These are phyloP conservation scores for Tetracladium marchalianum DNA, from an alignment of 495 filamentous ascomycete genomes.

Conservation along the genomic window DNA sequence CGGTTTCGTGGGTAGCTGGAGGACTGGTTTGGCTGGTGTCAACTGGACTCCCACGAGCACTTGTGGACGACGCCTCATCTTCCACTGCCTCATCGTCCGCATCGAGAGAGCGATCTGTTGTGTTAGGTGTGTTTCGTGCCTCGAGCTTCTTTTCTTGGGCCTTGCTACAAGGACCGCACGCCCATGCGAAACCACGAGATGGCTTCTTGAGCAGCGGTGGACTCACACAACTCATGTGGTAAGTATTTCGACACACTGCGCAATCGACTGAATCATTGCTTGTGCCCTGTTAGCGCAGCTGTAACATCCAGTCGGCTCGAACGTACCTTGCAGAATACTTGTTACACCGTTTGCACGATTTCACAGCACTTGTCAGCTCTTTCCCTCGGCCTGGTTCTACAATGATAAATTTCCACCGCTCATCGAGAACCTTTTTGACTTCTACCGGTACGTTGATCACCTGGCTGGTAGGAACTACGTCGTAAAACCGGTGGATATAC, in stretches of 20 bases:
- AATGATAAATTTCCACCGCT: conserved; percentile 90
- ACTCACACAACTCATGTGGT: conserved; percentile 97
- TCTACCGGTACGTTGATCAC: conserved; percentile 93
- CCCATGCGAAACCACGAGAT: conserved; percentile 95
- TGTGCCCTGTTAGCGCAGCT: conserved; percentile 21
- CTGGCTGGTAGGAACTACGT: conserved; percentile 81
- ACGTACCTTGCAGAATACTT: conserved; percentile 83
- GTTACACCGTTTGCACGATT: conserved; percentile 85
- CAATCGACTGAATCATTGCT: conserved; percentile 95
- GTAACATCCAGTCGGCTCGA: neutral
- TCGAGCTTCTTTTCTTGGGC: conserved; percentile 89
- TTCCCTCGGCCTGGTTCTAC: conserved; percentile 87
- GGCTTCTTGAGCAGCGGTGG: conserved; percentile 93
- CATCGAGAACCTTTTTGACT: conserved; percentile 90
- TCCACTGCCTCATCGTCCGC: conserved; percentile 65
- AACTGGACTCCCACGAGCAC: conserved; percentile 36
- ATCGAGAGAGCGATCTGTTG: conserved; percentile 43
- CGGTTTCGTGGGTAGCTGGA: conserved; percentile 37
- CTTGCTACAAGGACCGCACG: conserved; percentile 89
- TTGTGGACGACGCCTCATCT: conserved; percentile 65
- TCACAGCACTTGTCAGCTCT: conserved; percentile 92
- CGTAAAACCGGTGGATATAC: conserved; percentile 96
- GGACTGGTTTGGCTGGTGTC: conserved; percentile 51
- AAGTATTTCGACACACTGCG: conserved; percentile 86
- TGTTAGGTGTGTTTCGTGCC: conserved; percentile 72